Base-by-base conservation (phyloP, 306 rosid genomes). In the Pyrus pyrifolia region DNA sequence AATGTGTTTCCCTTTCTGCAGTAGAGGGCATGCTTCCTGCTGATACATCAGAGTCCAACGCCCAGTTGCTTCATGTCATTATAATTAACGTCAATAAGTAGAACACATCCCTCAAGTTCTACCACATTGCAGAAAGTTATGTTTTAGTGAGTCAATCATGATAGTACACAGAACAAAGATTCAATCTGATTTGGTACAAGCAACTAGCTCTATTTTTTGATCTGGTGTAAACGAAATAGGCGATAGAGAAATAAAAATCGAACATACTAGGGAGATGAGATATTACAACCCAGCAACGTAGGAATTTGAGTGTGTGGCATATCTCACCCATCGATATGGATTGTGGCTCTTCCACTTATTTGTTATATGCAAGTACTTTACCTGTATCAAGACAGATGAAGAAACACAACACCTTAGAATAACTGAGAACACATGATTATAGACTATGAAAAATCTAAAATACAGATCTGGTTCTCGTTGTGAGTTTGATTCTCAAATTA, bases 281-380 rank as follows among this genome's bases (percentile, higher is more conserved):
- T 18, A 78, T 88, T 77, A 92, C 83, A 92, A 77, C 83, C 97
- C 87, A 8, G 97, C 99, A 67, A 88, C 97, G 1, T 92, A 95
- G 3, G 99, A 95, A 84, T 90, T 92, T 29, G 99, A 88, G 61
- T 90, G 88, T 18, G 99, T 88, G 70, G 90, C 97, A 73, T 90
- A 92, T 83, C 97, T 86, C 87, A 95, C 97, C 99, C 97, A 95
- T 61, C 96, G 87, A 83, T 95, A 92, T 2, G 91, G 93, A 83
- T 90, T 89, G 8, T 87, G 79, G 13, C 87, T 40, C 79, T 88
- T 89, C 3, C 90, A 83, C 84, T 83, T 89, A 91, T 88, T 90
- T 23, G 90, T 89, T 79, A 95, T 95, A 78, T 92, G 99, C 89
- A 92, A 88, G 80, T 92, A 95, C 81, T 90, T 95, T 66, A 95